Evolutionary conservation across 1,139 yeast species (phyloP).

Genomic region (Geotrichum citri-aurantii): DNA sequence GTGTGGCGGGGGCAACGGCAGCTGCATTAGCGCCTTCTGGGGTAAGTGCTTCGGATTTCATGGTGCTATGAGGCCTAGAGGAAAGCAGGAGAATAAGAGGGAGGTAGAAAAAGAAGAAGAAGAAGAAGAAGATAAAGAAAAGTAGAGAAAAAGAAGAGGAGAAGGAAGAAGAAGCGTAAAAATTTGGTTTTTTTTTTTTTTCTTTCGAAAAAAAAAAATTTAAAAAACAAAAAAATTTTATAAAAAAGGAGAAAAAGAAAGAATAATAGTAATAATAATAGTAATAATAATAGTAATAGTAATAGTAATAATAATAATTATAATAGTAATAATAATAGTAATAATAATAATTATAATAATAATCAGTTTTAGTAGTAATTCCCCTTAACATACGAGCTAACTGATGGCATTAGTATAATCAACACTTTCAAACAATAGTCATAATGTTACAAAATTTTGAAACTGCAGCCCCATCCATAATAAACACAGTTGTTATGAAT

Average conservation of each 20-base stretch:
- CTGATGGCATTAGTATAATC: too few species aligned
- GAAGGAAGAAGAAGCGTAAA: background rate
- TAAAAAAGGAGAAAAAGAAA: background rate
- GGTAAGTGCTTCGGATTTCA: background rate
- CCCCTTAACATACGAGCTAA: too few species aligned
- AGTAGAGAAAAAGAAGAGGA: background rate
- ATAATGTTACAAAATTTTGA: too few species aligned
- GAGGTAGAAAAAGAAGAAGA: background rate
- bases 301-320: too few species aligned
- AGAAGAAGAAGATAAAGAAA: background rate
- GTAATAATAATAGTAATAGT: too few species aligned
- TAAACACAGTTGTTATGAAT: too few species aligned
- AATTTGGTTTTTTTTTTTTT: background rate
- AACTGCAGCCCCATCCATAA: too few species aligned
- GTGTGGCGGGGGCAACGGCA: conserved; percentile 1
- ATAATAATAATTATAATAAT: too few species aligned
- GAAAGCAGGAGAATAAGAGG: background rate
- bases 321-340: too few species aligned
- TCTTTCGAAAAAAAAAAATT: background rate
- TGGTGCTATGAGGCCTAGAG: background rate
- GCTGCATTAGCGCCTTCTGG: background rate
- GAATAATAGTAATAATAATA: too few species aligned
- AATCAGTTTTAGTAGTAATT: too few species aligned
- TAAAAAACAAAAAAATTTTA: background rate
- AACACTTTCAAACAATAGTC: too few species aligned